These are phyloP conservation scores for Thraustochytrium sp. DNA, from an alignment of 352 stramenopile species.

Conservation along the genomic window DNA sequence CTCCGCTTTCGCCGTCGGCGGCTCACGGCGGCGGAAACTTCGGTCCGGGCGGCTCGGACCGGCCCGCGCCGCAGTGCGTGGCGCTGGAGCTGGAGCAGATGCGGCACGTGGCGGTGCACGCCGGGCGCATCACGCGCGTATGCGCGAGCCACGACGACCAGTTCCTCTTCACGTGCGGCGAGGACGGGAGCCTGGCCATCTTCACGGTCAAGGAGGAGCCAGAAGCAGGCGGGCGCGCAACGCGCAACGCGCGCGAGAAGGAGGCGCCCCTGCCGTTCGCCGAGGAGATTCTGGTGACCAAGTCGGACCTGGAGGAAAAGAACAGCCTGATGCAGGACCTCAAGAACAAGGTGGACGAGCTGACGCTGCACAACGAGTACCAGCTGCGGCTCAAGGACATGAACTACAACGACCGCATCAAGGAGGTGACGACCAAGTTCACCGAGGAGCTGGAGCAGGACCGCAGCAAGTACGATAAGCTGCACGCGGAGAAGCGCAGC, in stretches of 20 bases:
- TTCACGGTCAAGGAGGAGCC: slow-evolving; percentile 60
- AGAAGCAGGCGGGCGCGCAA: background rate
- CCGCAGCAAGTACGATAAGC: slow-evolving; percentile 59
- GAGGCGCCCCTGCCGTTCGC: slow-evolving; percentile 58
- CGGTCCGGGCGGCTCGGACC: background rate
- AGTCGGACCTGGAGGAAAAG: slow-evolving; percentile 79
- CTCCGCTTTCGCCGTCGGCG: background rate
- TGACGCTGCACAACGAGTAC: slow-evolving; percentile 73
- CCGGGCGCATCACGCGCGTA: slow-evolving; percentile 63
- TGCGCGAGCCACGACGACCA: slow-evolving; percentile 77
- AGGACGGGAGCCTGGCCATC: slow-evolving; percentile 79
- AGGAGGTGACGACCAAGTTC: slow-evolving; percentile 82
- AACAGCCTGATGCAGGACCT: slow-evolving; percentile 76
- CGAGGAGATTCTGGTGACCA: slow-evolving; percentile 86
- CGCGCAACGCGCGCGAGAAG: slow-evolving; percentile 15
- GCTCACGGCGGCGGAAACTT: background rate
- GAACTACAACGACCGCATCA: slow-evolving; percentile 61
- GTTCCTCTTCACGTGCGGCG: slow-evolving; percentile 75
- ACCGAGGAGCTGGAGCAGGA: slow-evolving; percentile 78
- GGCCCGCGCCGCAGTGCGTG: background rate
- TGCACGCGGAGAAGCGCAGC: slow-evolving; percentile 76
- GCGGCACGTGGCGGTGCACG: slow-evolving; percentile 42
- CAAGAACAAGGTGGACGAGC: slow-evolving; percentile 82
- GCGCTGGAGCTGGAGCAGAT: background rate
- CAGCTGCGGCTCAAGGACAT: slow-evolving; percentile 63